phyloP scores from a whole-genome alignment of 1,284 basidiomycete genomes.

The Ustilago lituana region DNA sequence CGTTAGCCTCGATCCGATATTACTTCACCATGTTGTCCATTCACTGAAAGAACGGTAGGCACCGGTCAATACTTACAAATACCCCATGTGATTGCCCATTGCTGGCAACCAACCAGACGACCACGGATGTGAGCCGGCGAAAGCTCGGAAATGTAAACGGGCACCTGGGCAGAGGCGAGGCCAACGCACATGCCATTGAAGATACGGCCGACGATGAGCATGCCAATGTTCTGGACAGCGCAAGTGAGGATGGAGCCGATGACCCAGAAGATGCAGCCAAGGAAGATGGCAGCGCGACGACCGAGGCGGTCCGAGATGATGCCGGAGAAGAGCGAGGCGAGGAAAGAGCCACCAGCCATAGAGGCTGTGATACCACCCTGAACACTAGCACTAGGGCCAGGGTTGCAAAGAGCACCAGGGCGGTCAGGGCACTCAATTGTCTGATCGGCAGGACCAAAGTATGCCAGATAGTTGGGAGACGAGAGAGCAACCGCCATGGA shows the following conservation, averaged over 20 bases:
- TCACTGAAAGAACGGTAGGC: no score
- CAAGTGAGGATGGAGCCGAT: conserved; percentile 45
- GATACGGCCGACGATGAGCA: conserved; percentile 49
- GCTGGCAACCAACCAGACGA: conserved; percentile 31
- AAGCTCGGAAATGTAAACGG: conserved; percentile 44
- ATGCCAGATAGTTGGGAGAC: conserved; percentile 35
- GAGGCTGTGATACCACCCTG: conserved; percentile 51
- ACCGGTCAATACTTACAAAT: no score
- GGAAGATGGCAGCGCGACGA: conserved; percentile 37
- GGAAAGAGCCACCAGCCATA: conserved; percentile 49
- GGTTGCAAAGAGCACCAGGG: conserved; percentile 26
- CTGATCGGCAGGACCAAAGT: conserved; percentile 14
- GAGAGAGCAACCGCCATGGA: conserved; percentile 36
- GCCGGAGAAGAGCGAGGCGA: conserved; percentile 47
- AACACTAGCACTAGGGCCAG: conserved; percentile 19
- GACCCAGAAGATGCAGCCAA: conserved; percentile 33
- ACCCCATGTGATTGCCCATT: conserved; percentile 29
- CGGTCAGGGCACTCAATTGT: conserved; percentile 20
- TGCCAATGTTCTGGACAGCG: conserved; percentile 39
- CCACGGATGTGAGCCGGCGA: conserved; percentile 37
- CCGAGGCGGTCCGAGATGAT: conserved; percentile 41
- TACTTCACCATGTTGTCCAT: no score
- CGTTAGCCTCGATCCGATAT: no score
- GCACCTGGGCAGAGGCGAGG: conserved; percentile 46
- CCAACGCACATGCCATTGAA: conserved; percentile 43